Evolutionary conservation across 768 basidiomycete species (phyloP).

Genomic region (Pulveroboletus ravenelii): DNA sequence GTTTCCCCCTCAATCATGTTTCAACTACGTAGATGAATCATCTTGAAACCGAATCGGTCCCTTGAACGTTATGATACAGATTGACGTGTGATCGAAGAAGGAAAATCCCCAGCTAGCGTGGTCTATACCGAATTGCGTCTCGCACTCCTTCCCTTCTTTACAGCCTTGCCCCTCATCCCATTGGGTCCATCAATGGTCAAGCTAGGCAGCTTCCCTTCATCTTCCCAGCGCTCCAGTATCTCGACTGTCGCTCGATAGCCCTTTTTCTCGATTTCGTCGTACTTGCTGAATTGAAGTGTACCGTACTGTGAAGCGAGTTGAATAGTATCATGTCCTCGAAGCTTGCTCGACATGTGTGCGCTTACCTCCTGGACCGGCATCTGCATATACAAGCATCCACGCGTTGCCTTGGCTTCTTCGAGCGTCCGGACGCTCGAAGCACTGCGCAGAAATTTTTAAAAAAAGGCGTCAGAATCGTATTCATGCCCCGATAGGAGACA

Average conservation of each 20-base stretch:
- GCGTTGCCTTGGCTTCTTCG: constrained; percentile 89
- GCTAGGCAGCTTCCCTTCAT: constrained; percentile 80
- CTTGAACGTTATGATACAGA: not conserved
- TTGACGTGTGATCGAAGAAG: not conserved
- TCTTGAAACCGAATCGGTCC: constrained; percentile 8
- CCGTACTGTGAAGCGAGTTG: constrained; percentile 58
- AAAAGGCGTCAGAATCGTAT: constrained; percentile 5
- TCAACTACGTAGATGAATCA: constrained; percentile 16
- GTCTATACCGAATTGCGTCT: constrained; percentile 65
- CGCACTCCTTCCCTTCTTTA: constrained; percentile 68
- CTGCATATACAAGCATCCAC: constrained; percentile 85
- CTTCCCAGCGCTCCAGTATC: constrained; percentile 72
- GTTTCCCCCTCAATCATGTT: not conserved
- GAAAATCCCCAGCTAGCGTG: not conserved
- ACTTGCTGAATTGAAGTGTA: constrained; percentile 85
- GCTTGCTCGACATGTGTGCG: not conserved
- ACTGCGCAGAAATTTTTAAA: constrained; percentile 44
- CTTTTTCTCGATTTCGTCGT: constrained; percentile 80
- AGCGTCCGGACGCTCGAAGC: constrained; percentile 94
- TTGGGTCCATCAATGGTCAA: constrained; percentile 58
- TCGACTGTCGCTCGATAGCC: constrained; percentile 73
- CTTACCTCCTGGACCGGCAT: constrained; percentile 92
- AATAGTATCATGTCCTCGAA: not conserved
- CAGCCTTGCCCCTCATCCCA: constrained; percentile 37
- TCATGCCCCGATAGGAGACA: not conserved